Evolutionary conservation across 73 alveolate species (phyloP).

Genomic region (Paramecium pentaurelia): DNA sequence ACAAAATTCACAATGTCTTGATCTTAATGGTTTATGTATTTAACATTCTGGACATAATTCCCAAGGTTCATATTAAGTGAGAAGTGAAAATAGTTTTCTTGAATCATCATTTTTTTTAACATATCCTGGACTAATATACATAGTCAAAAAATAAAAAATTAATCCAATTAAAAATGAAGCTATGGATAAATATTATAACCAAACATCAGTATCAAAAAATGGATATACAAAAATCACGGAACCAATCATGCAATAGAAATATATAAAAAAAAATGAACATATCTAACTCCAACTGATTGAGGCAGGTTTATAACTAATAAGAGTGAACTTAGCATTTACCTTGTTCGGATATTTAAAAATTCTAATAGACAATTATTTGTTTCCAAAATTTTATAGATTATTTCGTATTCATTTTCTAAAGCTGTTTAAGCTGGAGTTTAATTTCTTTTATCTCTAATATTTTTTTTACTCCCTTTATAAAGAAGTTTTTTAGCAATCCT

Average conservation of each 20-base stretch:
- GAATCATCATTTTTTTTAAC: constrained; percentile 55
- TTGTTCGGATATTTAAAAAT: not conserved
- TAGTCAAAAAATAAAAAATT: constrained; percentile 33
- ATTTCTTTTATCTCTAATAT: not conserved
- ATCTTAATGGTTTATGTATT: constrained; percentile 33
- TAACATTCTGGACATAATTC: constrained; percentile 20
- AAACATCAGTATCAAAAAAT: not conserved
- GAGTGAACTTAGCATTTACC: constrained; percentile 26
- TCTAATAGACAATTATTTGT: not conserved
- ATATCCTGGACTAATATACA: constrained; percentile 71
- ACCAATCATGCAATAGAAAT: not conserved
- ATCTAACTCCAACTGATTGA: not conserved
- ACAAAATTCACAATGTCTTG: constrained; percentile 56
- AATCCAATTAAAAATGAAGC: not conserved
- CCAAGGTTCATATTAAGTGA: constrained; percentile 56
- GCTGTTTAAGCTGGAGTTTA: constrained; percentile 55
- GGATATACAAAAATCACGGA: not conserved
- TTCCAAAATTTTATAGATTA: constrained; percentile 33
- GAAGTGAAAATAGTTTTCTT: constrained; percentile 28
- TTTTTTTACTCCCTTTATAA: constrained; percentile 44
- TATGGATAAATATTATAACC: not conserved
- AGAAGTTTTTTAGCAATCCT: constrained; percentile 43
- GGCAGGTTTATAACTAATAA: constrained; percentile 58
- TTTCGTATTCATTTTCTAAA: constrained; percentile 16
- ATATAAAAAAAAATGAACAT: constrained; percentile 7